Conservation (phyloP, 2,329 filamentous ascomycete species). For the Magnaporthiopsis incrustans region DNA sequence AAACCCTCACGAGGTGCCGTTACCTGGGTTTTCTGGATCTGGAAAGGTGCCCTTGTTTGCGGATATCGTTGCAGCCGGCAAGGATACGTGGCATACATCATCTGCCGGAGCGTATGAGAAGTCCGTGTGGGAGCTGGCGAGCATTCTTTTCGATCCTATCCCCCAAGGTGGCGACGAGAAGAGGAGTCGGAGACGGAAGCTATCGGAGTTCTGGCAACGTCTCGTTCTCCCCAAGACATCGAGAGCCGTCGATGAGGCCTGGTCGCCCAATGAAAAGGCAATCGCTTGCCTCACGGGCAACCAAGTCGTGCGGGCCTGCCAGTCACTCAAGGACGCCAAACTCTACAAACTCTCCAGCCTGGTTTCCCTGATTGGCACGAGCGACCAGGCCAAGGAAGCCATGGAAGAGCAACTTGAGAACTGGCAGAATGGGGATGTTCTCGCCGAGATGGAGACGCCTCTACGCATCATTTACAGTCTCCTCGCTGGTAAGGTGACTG, state of each 20-base stretch:
- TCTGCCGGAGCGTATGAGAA: slow-evolving; percentile 55
- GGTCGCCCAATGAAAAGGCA: slow-evolving; percentile 72
- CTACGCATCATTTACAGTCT: slow-evolving; percentile 86
- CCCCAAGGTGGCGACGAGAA: slow-evolving; percentile 31
- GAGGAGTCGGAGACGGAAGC: slow-evolving; percentile 46
- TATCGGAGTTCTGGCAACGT: slow-evolving; percentile 60
- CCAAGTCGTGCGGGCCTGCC: slow-evolving; percentile 75
- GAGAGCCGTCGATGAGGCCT: slow-evolving; percentile 48
- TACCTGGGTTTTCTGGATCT: no score
- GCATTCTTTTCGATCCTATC: slow-evolving; percentile 76
- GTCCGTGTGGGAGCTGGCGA: slow-evolving; percentile 76
- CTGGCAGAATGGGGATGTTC: slow-evolving; percentile 75
- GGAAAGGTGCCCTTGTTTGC: no score
- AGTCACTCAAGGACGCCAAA: slow-evolving; percentile 63
- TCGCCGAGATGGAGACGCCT: slow-evolving; percentile 79
- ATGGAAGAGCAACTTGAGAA: slow-evolving; percentile 73
- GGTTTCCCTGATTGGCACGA: slow-evolving; percentile 65
- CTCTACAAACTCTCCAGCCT: slow-evolving; percentile 44
- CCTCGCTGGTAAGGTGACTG: slow-evolving; percentile 77
- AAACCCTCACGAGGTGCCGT: no score
- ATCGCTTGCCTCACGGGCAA: slow-evolving; percentile 72
- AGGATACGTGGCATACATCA: slow-evolving; percentile 22
- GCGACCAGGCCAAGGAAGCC: slow-evolving; percentile 60
- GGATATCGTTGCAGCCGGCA: slow-evolving; percentile 5
- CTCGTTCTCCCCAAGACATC: slow-evolving; percentile 55